Percentiles rank a stretch among this genome's conserved stretches.
Evolutionary conservation across 1,284 basidiomycete genomes (phyloP).

Genomic region (Heterobasidion occidentale): DNA sequence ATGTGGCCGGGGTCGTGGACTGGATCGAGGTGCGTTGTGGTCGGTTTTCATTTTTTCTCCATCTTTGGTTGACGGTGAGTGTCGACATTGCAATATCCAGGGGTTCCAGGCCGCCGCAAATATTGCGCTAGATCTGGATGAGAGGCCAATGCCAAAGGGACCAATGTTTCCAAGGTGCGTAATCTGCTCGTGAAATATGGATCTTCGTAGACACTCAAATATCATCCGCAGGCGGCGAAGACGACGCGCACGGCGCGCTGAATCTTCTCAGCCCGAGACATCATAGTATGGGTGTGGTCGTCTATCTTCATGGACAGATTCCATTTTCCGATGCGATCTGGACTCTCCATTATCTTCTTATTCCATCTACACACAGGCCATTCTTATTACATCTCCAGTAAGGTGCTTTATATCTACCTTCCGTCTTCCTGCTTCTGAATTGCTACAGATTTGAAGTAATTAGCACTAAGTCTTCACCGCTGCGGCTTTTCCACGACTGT

Average conservation of each 20-base stretch:
- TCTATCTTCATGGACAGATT: no score
- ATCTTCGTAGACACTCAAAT: neutral
- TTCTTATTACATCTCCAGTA: no score
- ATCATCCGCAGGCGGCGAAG: constrained; percentile 6
- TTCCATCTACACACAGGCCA: no score
- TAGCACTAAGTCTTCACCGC: no score
- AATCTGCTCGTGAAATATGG: constrained; percentile 5
- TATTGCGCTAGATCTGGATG: constrained; percentile 86
- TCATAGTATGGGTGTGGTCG: no score
- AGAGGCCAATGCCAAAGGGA: constrained; percentile 82
- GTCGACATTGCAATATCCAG: constrained; percentile 24
- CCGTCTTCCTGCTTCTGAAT: no score
- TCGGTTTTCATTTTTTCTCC: constrained; percentile 34
- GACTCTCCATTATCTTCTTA: no score
- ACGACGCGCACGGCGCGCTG: constrained; percentile 4
- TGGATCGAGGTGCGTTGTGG: constrained; percentile 71
- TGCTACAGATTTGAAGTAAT: no score
- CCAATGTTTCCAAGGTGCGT: constrained; percentile 69
- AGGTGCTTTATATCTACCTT: no score
- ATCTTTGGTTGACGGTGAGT: constrained; percentile 4
- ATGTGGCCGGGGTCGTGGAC: constrained; percentile 81
- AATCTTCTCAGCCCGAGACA: no score
- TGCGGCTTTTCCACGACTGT: no score
- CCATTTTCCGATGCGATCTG: no score
- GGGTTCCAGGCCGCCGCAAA: constrained; percentile 92